Percentiles rank a stretch among this genome's conserved stretches.
phyloP scores from a whole-genome alignment of 2,329 filamentous ascomycete species.

The Aspergillus udagawae region DNA sequence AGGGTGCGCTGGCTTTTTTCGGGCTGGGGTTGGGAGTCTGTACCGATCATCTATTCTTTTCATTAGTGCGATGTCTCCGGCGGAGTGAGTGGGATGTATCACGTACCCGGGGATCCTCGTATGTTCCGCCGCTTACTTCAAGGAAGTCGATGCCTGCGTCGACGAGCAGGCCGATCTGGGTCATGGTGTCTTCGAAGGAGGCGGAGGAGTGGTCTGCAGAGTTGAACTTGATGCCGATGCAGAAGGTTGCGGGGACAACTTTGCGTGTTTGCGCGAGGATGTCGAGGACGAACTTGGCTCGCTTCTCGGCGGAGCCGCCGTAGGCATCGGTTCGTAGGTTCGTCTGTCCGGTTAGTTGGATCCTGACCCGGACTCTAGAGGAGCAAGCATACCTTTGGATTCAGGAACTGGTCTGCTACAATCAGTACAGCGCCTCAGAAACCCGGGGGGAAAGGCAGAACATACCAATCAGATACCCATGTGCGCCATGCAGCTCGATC shows the following conservation, averaged over 20 bases:
- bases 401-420: constrained; percentile 34
- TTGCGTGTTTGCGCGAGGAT: constrained; percentile 42
- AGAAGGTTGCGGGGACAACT: constrained; percentile 41
- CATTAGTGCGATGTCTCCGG: too few relatives aligned
- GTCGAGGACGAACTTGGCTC: constrained; percentile 44
- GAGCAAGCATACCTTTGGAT: constrained; percentile 26
- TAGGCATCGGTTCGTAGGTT: constrained; percentile 49
- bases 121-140: constrained; percentile 63
- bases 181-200: constrained; percentile 50
- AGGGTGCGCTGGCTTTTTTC: constrained; percentile 42
- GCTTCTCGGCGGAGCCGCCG: constrained; percentile 45
- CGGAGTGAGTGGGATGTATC: too few relatives aligned
- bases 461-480: constrained; percentile 48
- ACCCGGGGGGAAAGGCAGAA: too few relatives aligned
- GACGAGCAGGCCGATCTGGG: constrained; percentile 51
- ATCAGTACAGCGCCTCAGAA: not conserved
- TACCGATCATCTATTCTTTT: constrained; percentile 31
- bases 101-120: constrained; percentile 49
- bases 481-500: constrained; percentile 51
- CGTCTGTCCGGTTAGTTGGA: constrained; percentile 23
- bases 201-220: constrained; percentile 43
- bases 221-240: constrained; percentile 50
- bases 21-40: constrained; percentile 9
- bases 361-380: too few relatives aligned
- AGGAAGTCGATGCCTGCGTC: constrained; percentile 58